A percentile compares a stretch with the other conserved stretches of the same genome.
Evolutionary conservation across 2,329 filamentous ascomycete species (phyloP).

Genomic region (Botrytis byssoidea): DNA sequence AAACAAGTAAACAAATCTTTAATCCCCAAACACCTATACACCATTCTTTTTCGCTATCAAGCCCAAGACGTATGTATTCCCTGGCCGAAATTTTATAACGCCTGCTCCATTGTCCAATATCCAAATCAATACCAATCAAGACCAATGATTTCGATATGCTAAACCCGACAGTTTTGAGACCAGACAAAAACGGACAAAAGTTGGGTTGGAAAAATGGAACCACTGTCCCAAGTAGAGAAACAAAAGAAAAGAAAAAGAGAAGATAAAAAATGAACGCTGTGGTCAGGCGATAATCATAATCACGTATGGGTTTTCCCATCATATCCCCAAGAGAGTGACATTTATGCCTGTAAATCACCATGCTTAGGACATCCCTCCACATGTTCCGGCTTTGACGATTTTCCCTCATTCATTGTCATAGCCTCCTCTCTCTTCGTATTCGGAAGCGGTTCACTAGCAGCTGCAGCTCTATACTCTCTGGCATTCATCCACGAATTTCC

Average conservation of each 20-base stretch:
- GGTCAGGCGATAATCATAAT: not conserved
- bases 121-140: not conserved
- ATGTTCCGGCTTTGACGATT: not conserved
- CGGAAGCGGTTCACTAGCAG: not conserved
- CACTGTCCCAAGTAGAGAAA: not conserved
- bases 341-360: not conserved
- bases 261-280: not conserved
- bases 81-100: slow-evolving; percentile 1
- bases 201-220: not conserved
- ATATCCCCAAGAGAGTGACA: not conserved
- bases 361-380: not conserved
- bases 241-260: not conserved
- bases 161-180: not conserved
- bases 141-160: not conserved
- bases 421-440: not conserved
- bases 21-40: not conserved
- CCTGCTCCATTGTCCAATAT: not conserved
- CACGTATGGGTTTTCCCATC: not conserved
- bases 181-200: not conserved
- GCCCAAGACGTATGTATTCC: not conserved
- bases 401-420: not conserved
- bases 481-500: slow-evolving; percentile 6
- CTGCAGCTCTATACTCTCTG: not conserved
- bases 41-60: not conserved
- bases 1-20: not conserved